Conservation (phyloP, 83 land plant genomes). For the Isoetes engelmannii region DNA sequence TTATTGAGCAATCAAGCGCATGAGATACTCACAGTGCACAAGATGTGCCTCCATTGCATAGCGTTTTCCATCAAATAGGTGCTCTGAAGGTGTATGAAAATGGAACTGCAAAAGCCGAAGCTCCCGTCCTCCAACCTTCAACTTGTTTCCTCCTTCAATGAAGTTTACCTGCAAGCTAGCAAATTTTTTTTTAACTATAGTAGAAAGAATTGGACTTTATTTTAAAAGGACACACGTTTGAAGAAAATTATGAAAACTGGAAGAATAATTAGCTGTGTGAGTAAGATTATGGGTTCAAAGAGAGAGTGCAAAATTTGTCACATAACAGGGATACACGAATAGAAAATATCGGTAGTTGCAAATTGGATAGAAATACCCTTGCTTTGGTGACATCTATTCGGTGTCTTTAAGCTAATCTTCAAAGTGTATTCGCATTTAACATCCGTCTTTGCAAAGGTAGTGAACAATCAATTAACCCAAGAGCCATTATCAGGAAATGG, state of each 20-base stretch:
- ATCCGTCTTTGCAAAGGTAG: neutral
- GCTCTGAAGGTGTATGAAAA: slow-evolving; percentile 29
- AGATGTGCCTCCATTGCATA: slow-evolving; percentile 29
- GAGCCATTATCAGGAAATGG: neutral
- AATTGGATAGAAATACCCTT: neutral
- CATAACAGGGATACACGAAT: neutral
- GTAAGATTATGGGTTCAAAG: too few species aligned
- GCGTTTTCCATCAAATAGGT: slow-evolving; percentile 25
- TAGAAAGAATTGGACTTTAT: too few species aligned
- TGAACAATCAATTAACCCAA: neutral
- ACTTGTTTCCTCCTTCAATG: slow-evolving; percentile 11
- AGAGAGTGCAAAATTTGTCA: neutral
- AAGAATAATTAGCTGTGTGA: too few species aligned
- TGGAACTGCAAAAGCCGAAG: slow-evolving; percentile 22
- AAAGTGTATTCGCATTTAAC: neutral
- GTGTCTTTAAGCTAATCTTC: neutral
- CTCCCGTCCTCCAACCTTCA: slow-evolving; percentile 11
- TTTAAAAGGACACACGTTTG: too few species aligned
- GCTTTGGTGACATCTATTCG: neutral
- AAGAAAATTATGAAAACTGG: too few species aligned
- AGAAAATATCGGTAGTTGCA: neutral
- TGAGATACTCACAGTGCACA: slow-evolving; percentile 17
- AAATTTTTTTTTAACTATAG: neutral
- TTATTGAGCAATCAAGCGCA: neutral
- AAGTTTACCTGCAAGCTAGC: slow-evolving; percentile 12